Evolutionary conservation across 305 asterid species (phyloP).

Genomic region (Euphrasia arctica): DNA sequence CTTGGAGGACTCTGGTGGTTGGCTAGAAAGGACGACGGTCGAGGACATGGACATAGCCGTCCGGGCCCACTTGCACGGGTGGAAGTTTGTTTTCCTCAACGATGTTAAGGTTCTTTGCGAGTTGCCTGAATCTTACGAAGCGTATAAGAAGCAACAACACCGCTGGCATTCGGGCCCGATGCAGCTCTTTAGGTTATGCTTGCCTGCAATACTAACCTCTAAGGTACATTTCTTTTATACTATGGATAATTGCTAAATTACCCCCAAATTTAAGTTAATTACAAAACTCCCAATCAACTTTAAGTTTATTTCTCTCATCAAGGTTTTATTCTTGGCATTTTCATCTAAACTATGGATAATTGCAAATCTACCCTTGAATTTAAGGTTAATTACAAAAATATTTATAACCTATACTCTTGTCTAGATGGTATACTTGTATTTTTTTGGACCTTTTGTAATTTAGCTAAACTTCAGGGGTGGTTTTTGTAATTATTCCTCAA

Average conservation of each 20-base stretch:
- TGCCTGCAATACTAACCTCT: slow-evolving; percentile 64
- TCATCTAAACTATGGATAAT: too few species aligned
- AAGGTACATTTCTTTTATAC: slow-evolving; percentile 44
- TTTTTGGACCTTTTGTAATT: background rate
- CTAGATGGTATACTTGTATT: background rate
- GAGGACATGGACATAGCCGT: slow-evolving; percentile 99
- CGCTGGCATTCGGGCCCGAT: slow-evolving; percentile 99
- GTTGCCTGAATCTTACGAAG: slow-evolving; percentile 89
- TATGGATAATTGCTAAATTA: background rate
- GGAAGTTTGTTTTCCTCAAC: slow-evolving; percentile 74
- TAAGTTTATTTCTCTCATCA: too few species aligned
- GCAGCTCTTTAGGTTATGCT: slow-evolving; percentile 93
- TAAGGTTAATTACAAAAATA: background rate
- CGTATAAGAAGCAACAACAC: slow-evolving; percentile 93
- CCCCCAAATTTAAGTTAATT: background rate
- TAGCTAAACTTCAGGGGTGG: background rate
- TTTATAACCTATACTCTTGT: too few species aligned
- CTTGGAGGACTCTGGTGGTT: slow-evolving; percentile 91
- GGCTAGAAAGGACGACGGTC: slow-evolving; percentile 96
- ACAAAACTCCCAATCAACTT: background rate
- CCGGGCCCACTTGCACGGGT: slow-evolving; percentile 85
- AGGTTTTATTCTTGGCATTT: too few species aligned
- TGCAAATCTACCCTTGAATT: too few species aligned
- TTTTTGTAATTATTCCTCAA: background rate
- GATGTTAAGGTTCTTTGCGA: slow-evolving; percentile 86